Evolutionary conservation across 192 early-diverging fungal genomes (phyloP).

Genomic region (Lobulomyces angularis): DNA sequence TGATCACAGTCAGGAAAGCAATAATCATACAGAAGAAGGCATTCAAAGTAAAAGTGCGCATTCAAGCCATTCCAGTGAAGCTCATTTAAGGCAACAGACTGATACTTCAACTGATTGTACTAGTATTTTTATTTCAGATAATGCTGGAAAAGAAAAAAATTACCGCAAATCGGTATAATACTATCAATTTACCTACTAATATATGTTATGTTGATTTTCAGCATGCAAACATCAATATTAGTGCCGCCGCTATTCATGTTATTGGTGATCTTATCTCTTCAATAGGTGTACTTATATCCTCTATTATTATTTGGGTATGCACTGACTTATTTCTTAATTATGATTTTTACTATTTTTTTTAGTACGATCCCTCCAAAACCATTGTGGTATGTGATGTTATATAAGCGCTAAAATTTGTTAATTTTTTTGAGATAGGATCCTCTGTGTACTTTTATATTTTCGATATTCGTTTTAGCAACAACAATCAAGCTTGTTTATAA

Average conservation of each 20-base stretch:
- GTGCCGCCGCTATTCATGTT: constrained; percentile 65
- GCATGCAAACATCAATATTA: constrained; percentile 47
- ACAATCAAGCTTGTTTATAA: constrained; percentile 53
- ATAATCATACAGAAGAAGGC: constrained; percentile 6
- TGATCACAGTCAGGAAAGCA: constrained; percentile 13
- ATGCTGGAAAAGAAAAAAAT: constrained; percentile 7
- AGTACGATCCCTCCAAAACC: constrained; percentile 38
- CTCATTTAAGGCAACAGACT: not conserved
- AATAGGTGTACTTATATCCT: constrained; percentile 67
- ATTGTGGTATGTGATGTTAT: no score
- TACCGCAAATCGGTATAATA: not conserved
- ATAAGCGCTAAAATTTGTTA: no score
- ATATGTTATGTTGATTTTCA: not conserved
- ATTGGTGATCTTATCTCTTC: constrained; percentile 70
- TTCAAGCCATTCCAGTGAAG: constrained; percentile 3
- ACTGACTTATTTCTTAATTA: no score
- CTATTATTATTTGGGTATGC: constrained; percentile 50
- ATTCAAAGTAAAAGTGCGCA: constrained; percentile 5
- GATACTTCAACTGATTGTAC: not conserved
- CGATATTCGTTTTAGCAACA: constrained; percentile 57
- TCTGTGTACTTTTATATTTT: constrained; percentile 71
- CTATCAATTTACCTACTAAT: not conserved
- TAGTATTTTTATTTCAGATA: constrained; percentile 1
- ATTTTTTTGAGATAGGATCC: no score
- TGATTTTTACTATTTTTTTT: no score